These are phyloP conservation scores for Liquidambar formosana DNA, from an alignment of 164 flowering plant species.

Conservation along the genomic window DNA sequence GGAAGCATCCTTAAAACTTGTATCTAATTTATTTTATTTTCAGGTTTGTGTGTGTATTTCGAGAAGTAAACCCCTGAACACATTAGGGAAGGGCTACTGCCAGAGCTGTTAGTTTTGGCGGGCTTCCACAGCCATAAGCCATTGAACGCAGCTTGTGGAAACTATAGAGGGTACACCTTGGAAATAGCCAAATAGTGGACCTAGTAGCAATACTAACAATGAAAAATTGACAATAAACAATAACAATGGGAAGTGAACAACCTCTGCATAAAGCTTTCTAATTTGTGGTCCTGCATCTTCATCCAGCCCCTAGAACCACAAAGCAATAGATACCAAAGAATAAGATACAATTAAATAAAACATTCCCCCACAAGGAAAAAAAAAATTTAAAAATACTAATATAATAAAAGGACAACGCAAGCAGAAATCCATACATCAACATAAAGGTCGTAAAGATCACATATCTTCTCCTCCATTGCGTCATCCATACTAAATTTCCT, in stretches of 20 bases:
- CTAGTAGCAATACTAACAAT: background rate
- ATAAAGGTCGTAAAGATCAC: conserved; percentile 91
- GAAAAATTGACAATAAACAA: background rate
- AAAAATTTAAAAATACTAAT: too few species aligned
- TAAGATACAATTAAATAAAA: background rate
- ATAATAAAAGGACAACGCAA: background rate
- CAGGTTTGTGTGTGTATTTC: too few species aligned
- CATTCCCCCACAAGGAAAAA: background rate
- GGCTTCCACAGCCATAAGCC: background rate
- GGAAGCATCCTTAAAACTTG: too few species aligned
- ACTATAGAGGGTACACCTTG: background rate
- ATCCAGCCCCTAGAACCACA: conserved; percentile 74
- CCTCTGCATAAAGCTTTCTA: conserved; percentile 91
- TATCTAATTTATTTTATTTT: too few species aligned
- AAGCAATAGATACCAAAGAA: conserved; percentile 1
- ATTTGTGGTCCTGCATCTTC: conserved; percentile 85
- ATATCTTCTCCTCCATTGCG: conserved; percentile 84
- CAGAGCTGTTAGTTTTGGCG: background rate
- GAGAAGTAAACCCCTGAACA: background rate
- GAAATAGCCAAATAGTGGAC: background rate
- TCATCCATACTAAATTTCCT: conserved; percentile 63
- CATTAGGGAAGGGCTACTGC: background rate
- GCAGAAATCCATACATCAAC: conserved; percentile 59
- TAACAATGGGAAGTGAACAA: conserved; percentile 19
- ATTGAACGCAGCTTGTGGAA: background rate